These are phyloP conservation scores for Retiboletus flavoniger DNA, from an alignment of 1,284 basidiomycete species.

Conservation along the genomic window DNA sequence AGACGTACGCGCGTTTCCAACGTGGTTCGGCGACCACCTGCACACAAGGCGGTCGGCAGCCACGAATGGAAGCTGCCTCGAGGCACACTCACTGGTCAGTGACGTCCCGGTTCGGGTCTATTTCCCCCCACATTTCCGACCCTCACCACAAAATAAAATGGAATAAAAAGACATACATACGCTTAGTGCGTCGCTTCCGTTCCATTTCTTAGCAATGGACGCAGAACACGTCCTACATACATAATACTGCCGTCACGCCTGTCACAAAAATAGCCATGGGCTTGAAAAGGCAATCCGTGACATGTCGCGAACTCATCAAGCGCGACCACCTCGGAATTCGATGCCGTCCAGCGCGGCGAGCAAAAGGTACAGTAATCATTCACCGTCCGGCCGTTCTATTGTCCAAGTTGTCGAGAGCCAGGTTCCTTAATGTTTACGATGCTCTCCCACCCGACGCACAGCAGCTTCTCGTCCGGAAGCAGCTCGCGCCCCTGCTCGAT, in stretches of 20 bases:
- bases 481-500: constrained; percentile 44
- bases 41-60: constrained; percentile 27
- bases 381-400: too few species aligned
- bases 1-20: constrained; percentile 35
- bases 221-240: background rate
- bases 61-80: constrained; percentile 35
- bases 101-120: constrained; percentile 9
- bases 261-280: constrained; percentile 2
- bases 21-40: constrained; percentile 30
- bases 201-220: constrained; percentile 6
- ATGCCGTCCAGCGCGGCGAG: too few species aligned
- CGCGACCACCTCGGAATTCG: too few species aligned
- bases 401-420: too few species aligned
- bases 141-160: constrained; percentile 6
- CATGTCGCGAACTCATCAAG: background rate
- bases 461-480: constrained; percentile 42
- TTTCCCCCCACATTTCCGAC: constrained; percentile 14
- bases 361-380: too few species aligned
- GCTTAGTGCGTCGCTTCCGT: background rate
- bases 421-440: constrained; percentile 41
- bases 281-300: background rate
- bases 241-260: constrained; percentile 6
- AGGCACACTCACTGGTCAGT: constrained; percentile 19
- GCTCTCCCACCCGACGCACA: constrained; percentile 46
- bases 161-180: too few species aligned